phyloP scores from a whole-genome alignment of 345 rosid genomes.

The Aquilaria yunnanensis region DNA sequence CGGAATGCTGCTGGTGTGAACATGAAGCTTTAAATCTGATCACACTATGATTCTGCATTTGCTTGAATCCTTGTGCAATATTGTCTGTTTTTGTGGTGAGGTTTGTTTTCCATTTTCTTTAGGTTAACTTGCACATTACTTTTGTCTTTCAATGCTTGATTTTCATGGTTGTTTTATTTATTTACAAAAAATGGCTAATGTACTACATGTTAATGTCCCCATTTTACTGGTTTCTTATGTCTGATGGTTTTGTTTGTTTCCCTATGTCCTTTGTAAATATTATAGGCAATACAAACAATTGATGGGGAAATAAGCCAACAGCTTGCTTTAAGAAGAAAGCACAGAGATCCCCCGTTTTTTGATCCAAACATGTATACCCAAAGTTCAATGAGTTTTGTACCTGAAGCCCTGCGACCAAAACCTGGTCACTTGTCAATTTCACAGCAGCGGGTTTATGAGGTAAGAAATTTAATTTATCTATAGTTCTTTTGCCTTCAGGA shows the following conservation, averaged over 20 bases:
- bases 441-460: conserved; percentile 99
- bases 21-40: too few species aligned
- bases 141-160: too few species aligned
- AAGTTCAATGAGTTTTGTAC: conserved; percentile 65
- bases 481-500: conserved; percentile 9
- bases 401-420: conserved; percentile 91
- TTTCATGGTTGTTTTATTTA: too few species aligned
- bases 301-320: conserved; percentile 86
- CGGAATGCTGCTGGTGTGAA: too few species aligned
- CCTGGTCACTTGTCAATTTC: conserved; percentile 85
- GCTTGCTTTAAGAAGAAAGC: conserved; percentile 77
- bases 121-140: too few species aligned
- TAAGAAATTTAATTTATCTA: conserved; percentile 16
- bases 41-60: too few species aligned
- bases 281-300: conserved; percentile 82
- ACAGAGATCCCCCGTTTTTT: conserved; percentile 65
- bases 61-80: too few species aligned
- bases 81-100: too few species aligned
- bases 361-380: conserved; percentile 71
- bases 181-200: too few species aligned
- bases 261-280: conserved; percentile 1
- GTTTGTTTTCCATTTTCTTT: too few species aligned
- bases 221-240: too few species aligned
- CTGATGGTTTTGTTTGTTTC: not conserved
- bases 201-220: too few species aligned